phyloP scores from a whole-genome alignment of 495 filamentous ascomycete species.

The Penicillium mononematosum region DNA sequence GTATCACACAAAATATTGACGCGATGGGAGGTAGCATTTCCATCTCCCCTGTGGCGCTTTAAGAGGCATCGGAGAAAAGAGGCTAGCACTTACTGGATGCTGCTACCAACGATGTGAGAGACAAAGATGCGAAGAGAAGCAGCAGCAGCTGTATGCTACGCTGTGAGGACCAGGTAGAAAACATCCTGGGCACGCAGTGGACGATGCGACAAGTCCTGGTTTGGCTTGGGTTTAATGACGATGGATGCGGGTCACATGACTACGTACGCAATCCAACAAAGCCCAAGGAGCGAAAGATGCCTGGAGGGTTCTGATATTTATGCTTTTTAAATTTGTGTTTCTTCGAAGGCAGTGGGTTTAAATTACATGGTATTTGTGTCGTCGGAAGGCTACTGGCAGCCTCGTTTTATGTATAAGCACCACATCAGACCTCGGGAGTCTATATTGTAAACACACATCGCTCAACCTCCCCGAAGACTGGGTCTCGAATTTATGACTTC shows the following conservation, averaged over 20 bases:
- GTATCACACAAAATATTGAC: constrained; percentile 6
- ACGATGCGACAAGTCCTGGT: not conserved
- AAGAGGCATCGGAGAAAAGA: no score
- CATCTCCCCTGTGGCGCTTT: not conserved
- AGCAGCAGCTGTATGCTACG: constrained; percentile 18
- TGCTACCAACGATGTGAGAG: constrained; percentile 25
- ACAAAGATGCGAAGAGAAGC: constrained; percentile 27
- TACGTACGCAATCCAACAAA: not conserved
- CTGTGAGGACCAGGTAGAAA: not conserved
- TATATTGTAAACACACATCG: not conserved
- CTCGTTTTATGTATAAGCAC: constrained; percentile 5
- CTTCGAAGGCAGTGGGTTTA: not conserved
- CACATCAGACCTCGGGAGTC: not conserved
- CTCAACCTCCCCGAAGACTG: not conserved
- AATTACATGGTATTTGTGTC: not conserved
- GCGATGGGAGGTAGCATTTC: not conserved
- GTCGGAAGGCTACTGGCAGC: not conserved
- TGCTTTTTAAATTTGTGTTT: not conserved
- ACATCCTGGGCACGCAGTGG: constrained; percentile 17
- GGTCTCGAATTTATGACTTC: constrained; percentile 30
- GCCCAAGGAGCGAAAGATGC: not conserved
- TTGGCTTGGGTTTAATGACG: constrained; percentile 12
- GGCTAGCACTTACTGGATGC: constrained; percentile 34
- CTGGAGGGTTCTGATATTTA: not conserved
- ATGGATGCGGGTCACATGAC: constrained; percentile 18